phyloP scores from a whole-genome alignment of 164 flowering plant species.

The Nymphaea colorata region DNA sequence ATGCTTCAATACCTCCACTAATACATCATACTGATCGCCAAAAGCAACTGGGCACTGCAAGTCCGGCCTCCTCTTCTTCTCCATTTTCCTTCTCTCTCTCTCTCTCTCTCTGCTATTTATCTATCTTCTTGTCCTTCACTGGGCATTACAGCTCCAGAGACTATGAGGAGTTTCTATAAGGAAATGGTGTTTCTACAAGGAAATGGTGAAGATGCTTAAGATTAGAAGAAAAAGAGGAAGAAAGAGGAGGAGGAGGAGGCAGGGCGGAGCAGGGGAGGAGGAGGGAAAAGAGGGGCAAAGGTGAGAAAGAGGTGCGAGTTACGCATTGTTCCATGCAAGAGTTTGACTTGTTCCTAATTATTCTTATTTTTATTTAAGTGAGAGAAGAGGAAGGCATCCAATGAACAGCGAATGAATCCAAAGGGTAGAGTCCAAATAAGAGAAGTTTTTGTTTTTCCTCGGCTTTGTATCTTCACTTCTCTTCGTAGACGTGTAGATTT shows the following conservation, averaged over 20 bases:
- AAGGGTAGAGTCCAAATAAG: background rate
- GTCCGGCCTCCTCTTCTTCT: background rate
- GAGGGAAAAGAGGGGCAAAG: background rate
- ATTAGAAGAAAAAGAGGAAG: no score
- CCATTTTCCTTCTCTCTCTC: background rate
- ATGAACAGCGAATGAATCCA: background rate
- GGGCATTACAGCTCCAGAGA: background rate
- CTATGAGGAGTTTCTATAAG: background rate
- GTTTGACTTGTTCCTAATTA: background rate
- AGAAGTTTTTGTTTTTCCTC: background rate
- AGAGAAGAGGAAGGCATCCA: background rate
- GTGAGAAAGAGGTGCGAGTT: background rate
- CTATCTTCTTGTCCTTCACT: background rate
- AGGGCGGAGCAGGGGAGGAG: background rate
- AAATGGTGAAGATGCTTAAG: no score
- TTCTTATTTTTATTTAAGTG: no score
- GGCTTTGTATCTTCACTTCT: background rate
- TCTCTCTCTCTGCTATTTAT: background rate
- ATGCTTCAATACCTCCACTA: slow-evolving; percentile 57
- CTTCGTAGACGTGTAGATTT: background rate
- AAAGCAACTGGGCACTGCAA: background rate
- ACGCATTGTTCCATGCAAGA: background rate
- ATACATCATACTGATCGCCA: slow-evolving; percentile 55
- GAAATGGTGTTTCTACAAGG: background rate
- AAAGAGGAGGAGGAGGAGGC: background rate